Percentiles rank a stretch among this genome's conserved stretches.
Evolutionary conservation across 441 rosid genomes (phyloP).

Genomic region (Brassica hybrid): DNA sequence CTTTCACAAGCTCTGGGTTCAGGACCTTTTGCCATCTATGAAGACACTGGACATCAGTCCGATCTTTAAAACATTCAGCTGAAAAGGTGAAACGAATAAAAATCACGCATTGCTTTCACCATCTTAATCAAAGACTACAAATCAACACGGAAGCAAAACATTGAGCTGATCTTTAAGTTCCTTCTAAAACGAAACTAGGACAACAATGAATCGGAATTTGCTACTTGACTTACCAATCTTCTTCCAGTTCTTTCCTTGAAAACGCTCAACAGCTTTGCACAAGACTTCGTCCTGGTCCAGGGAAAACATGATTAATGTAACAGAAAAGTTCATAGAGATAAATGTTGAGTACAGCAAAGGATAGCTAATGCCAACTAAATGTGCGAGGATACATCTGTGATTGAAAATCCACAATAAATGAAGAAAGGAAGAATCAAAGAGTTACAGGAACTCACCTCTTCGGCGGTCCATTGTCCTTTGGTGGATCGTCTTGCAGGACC

Average conservation of each 20-base stretch:
- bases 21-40: constrained; percentile 99
- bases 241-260: constrained; percentile 99
- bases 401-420: constrained; percentile 40
- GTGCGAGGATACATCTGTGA: not conserved
- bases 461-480: constrained; percentile 47
- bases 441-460: constrained; percentile 39
- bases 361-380: constrained; percentile 35
- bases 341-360: constrained; percentile 12
- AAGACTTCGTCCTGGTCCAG: constrained; percentile 84
- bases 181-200: not conserved
- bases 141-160: constrained; percentile 14
- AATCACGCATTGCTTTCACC: constrained; percentile 42
- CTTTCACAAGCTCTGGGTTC: constrained; percentile 98
- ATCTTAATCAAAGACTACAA: constrained; percentile 7
- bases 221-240: constrained; percentile 74
- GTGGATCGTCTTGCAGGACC: constrained; percentile 48
- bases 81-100: constrained; percentile 42
- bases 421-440: constrained; percentile 9
- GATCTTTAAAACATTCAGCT: constrained; percentile 97
- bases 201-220: not conserved
- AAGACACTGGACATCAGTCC: constrained; percentile 99
- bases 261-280: constrained; percentile 92
- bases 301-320: constrained; percentile 6
- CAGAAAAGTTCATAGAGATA: not conserved
- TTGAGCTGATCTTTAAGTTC: not conserved